These are phyloP conservation scores for Phanerochaete carnosa DNA, from an alignment of 768 basidiomycete genomes.

Conservation along the genomic window DNA sequence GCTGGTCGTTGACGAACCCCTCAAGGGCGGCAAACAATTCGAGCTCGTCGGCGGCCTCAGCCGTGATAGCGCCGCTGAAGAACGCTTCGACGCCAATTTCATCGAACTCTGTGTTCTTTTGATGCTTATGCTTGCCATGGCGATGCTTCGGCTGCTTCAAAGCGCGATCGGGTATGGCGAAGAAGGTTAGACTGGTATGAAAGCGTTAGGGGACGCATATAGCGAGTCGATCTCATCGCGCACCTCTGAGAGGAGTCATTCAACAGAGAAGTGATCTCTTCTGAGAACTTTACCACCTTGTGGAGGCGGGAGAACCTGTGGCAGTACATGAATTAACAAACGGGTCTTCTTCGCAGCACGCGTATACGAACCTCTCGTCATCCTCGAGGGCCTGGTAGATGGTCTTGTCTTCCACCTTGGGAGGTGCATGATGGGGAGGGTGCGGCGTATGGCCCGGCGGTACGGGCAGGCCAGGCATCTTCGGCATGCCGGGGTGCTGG, in stretches of 20 bases:
- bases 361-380: slow-evolving; percentile 18
- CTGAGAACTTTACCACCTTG: slow-evolving; percentile 38
- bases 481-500: not conserved
- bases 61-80: slow-evolving; percentile 1
- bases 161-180: slow-evolving; percentile 48
- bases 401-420: slow-evolving; percentile 17
- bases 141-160: slow-evolving; percentile 28
- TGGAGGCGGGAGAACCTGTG: slow-evolving; percentile 38
- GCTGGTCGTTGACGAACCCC: slow-evolving; percentile 24
- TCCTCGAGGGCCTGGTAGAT: slow-evolving; percentile 27
- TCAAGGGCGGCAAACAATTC: slow-evolving; percentile 17
- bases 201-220: not conserved
- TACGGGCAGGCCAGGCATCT: not conserved
- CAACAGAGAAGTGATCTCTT: slow-evolving; percentile 34
- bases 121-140: slow-evolving; percentile 10
- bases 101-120: not conserved
- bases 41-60: slow-evolving; percentile 7
- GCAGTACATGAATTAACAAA: too few relatives aligned
- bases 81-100: slow-evolving; percentile 3
- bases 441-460: not conserved
- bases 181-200: slow-evolving; percentile 46
- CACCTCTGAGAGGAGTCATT: slow-evolving; percentile 38
- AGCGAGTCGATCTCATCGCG: not conserved
- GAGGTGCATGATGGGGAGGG: not conserved
- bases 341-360: too few relatives aligned